Percentiles rank a stretch among this genome's conserved stretches.
These are phyloP conservation scores for Nadsonia fulvescens DNA, from an alignment of 805 yeast species.

Conservation along the genomic window DNA sequence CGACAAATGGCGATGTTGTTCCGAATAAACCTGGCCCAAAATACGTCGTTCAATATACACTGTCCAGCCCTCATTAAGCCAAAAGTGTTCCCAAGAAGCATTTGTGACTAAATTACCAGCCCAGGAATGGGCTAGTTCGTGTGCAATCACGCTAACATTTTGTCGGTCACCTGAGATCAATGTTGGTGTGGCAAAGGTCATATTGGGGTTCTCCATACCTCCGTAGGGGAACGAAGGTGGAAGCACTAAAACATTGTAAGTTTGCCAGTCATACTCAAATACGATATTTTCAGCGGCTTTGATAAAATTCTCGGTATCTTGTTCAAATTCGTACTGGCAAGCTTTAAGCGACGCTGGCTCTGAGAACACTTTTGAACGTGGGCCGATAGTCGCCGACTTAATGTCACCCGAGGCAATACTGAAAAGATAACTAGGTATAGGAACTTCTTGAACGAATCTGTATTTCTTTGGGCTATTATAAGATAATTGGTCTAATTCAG, in stretches of 20 bases:
- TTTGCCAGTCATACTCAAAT: slow-evolving; percentile 70
- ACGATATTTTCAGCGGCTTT: slow-evolving; percentile 59
- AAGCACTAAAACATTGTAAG: slow-evolving; percentile 62
- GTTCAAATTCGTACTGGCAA: slow-evolving; percentile 64
- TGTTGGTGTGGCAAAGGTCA: slow-evolving; percentile 83
- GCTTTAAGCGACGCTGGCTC: slow-evolving; percentile 53
- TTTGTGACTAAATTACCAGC: slow-evolving; percentile 82
- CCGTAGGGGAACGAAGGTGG: slow-evolving; percentile 75
- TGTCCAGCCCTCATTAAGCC: slow-evolving; percentile 95
- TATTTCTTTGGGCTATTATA: slow-evolving; percentile 21
- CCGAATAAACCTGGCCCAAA: slow-evolving; percentile 61
- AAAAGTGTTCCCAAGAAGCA: slow-evolving; percentile 83
- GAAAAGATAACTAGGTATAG: slow-evolving; percentile 70
- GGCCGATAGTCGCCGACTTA: slow-evolving; percentile 51
- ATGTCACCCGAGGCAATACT: slow-evolving; percentile 79
- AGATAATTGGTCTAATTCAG: slow-evolving; percentile 5
- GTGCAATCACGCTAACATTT: slow-evolving; percentile 80
- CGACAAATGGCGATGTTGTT: slow-evolving; percentile 55
- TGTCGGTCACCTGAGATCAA: slow-evolving; percentile 69
- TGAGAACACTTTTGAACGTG: slow-evolving; percentile 66
- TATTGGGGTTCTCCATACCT: slow-evolving; percentile 89
- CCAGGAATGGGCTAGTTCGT: slow-evolving; percentile 88
- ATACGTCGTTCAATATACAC: slow-evolving; percentile 80
- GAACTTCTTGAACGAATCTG: slow-evolving; percentile 52
- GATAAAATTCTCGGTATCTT: slow-evolving; percentile 61